phyloP scores from a whole-genome alignment of 176 grass and related monocot species.

The Elymus sibiricus region DNA sequence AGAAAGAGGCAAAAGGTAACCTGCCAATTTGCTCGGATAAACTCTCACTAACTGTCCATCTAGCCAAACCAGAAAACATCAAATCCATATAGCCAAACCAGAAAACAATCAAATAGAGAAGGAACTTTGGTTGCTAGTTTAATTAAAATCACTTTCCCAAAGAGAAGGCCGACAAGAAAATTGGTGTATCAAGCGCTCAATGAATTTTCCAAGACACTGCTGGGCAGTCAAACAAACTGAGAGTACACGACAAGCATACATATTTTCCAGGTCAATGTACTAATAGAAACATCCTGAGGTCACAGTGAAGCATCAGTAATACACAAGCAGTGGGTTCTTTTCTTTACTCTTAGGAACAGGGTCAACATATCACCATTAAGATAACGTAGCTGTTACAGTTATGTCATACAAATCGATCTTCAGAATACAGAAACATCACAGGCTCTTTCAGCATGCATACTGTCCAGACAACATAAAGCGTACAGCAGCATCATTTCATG shows the following conservation, averaged over 20 bases:
- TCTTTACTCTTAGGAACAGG: neutral
- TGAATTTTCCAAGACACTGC: neutral
- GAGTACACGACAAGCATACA: neutral
- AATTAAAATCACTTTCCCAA: neutral
- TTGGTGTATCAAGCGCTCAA: neutral
- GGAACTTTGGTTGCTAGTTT: neutral
- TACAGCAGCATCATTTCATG: conserved; percentile 67
- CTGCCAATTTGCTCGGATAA: conserved; percentile 13
- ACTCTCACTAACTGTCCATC: neutral
- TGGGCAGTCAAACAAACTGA: neutral
- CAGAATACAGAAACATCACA: conserved; percentile 11
- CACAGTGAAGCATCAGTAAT: neutral
- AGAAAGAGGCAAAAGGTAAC: conserved; percentile 12
- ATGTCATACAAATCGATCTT: conserved; percentile 11
- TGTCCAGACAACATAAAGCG: neutral
- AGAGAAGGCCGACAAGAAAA: neutral
- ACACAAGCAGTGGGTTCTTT: neutral
- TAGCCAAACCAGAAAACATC: neutral
- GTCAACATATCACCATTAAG: neutral
- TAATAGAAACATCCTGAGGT: neutral
- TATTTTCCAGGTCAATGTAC: neutral
- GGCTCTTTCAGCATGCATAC: neutral
- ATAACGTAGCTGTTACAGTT: neutral
- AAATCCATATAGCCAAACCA: neutral
- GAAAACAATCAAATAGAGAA: neutral